Evolutionary conservation across 2,329 filamentous ascomycete species (phyloP).

Genomic region (Neofusicoccum ribis): DNA sequence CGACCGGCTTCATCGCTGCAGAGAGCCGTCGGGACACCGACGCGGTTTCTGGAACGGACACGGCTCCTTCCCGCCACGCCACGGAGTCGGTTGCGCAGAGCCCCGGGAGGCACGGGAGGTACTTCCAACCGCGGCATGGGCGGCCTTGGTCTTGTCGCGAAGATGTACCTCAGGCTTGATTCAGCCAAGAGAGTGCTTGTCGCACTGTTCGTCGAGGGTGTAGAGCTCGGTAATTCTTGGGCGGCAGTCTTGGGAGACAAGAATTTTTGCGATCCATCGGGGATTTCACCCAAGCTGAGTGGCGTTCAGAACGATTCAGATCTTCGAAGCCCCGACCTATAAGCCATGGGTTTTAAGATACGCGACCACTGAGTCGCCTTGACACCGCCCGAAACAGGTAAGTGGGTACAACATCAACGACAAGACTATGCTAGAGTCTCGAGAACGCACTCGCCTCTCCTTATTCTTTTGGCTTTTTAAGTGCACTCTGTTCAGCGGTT

Average conservation of each 20-base stretch:
- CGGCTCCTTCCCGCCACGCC: not conserved
- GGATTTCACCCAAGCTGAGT: not conserved
- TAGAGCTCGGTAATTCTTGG: not conserved
- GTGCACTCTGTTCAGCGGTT: not conserved
- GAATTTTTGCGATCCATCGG: not conserved
- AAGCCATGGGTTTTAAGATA: not conserved
- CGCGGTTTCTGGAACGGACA: not conserved
- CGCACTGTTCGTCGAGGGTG: not conserved
- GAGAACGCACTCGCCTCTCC: not conserved
- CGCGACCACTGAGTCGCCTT: not conserved
- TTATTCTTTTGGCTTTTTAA: not conserved
- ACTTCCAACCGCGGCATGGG: not conserved
- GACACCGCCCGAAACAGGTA: not conserved
- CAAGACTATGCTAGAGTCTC: not conserved
- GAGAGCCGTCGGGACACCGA: not conserved
- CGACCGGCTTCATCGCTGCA: not conserved
- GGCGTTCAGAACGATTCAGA: not conserved
- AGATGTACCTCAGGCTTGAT: not conserved
- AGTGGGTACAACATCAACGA: not conserved
- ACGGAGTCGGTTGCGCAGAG: not conserved
- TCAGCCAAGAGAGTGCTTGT: slow-evolving; percentile 1
- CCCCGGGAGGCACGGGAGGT: not conserved
- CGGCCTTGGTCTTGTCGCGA: not conserved
- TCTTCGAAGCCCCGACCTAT: not conserved
- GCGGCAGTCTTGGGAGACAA: not conserved